Percentiles rank a stretch among this genome's conserved stretches.
phyloP scores from a whole-genome alignment of 306 rosid species.

The Acacia melanoxylon region DNA sequence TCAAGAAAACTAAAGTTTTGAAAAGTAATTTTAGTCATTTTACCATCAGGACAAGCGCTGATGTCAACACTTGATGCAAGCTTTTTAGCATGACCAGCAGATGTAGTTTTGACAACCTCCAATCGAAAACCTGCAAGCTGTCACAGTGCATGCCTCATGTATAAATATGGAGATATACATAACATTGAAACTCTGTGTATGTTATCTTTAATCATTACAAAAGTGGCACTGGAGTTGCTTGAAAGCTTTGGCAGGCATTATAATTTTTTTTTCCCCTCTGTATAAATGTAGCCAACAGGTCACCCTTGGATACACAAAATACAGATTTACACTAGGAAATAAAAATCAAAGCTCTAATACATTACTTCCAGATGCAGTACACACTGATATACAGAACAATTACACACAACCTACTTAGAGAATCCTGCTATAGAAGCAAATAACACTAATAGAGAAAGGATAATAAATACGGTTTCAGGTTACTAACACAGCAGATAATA shows the following conservation, averaged over 20 bases:
- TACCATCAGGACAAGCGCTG: conserved; percentile 95
- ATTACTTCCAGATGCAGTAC: neutral
- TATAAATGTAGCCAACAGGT: neutral
- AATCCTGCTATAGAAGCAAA: neutral
- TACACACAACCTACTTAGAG: neutral
- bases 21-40: conserved; percentile 32
- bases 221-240: neutral
- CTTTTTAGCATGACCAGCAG: conserved; percentile 89
- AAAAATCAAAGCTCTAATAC: neutral
- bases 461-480: neutral
- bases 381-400: neutral
- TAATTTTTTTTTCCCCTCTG: too few species aligned
- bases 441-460: neutral
- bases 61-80: conserved; percentile 94
- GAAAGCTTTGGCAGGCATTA: neutral
- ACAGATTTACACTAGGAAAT: neutral
- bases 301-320: neutral
- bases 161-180: conserved; percentile 28
- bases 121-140: conserved; percentile 99
- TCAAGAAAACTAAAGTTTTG: conserved; percentile 23
- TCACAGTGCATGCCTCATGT: conserved; percentile 41
- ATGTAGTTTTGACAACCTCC: conserved; percentile 91
- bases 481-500: neutral
- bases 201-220: conserved; percentile 10
- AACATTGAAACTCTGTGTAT: conserved; percentile 16